These are phyloP conservation scores for Gymnopus androsaceus DNA, from an alignment of 1,284 basidiomycete genomes.

Conservation along the genomic window DNA sequence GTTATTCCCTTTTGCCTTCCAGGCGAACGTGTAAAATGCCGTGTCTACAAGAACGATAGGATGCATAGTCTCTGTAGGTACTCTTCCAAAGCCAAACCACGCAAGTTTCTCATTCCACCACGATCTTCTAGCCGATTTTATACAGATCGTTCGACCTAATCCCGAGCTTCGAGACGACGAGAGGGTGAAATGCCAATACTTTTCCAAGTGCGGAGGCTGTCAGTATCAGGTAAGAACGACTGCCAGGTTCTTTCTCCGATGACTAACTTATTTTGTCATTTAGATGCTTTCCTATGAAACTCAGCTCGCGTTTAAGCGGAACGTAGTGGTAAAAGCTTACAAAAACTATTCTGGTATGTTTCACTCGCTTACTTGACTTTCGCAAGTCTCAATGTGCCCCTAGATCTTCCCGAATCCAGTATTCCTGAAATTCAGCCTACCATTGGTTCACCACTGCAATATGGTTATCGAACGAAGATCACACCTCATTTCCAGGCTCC, in stretches of 20 bases:
- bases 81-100: too few species aligned
- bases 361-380: constrained; percentile 3
- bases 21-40: constrained; percentile 73
- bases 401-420: constrained; percentile 56
- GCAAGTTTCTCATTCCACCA: too few species aligned
- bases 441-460: constrained; percentile 85
- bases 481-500: constrained; percentile 95
- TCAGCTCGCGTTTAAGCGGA: constrained; percentile 85
- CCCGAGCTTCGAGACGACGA: constrained; percentile 63
- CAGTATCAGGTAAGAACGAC: constrained; percentile 65
- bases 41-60: constrained; percentile 66
- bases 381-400: background rate
- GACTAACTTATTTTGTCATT: constrained; percentile 4
- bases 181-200: constrained; percentile 80
- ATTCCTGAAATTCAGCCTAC: constrained; percentile 78
- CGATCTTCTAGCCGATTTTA: constrained; percentile 77
- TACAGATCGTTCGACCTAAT: constrained; percentile 72
- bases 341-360: constrained; percentile 70
- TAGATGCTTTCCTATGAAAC: constrained; percentile 87
- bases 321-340: constrained; percentile 89
- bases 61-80: too few species aligned
- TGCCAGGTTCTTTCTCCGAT: background rate
- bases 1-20: constrained; percentile 84
- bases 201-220: constrained; percentile 79
- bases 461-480: constrained; percentile 94